Evolutionary conservation across 352 stramenopile species (phyloP).

Genomic region (Thalassiosira hispida): DNA sequence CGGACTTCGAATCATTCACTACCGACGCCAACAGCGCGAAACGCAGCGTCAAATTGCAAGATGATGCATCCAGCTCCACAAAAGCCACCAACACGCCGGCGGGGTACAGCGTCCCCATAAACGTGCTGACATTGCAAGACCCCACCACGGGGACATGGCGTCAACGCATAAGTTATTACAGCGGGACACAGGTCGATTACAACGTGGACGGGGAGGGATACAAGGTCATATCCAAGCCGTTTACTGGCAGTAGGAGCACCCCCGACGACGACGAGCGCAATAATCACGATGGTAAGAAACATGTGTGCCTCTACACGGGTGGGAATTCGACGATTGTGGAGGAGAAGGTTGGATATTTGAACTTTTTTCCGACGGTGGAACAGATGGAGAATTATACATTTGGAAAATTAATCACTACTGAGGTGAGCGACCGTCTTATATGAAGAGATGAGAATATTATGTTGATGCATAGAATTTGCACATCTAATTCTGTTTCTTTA

Average conservation of each 20-base stretch:
- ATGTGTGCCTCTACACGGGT: constrained; percentile 4
- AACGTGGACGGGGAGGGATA: constrained; percentile 28
- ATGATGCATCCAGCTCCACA: not conserved
- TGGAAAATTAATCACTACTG: constrained; percentile 21
- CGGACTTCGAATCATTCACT: not conserved
- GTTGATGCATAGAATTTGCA: too few relatives aligned
- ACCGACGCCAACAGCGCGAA: not conserved
- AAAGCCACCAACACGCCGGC: not conserved
- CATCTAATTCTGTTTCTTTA: constrained; percentile 3
- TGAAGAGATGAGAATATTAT: not conserved
- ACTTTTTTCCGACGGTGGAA: constrained; percentile 46
- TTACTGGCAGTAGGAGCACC: not conserved
- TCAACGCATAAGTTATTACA: constrained; percentile 36
- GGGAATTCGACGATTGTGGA: constrained; percentile 2
- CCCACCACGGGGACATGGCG: not conserved
- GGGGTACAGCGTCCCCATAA: constrained; percentile 40
- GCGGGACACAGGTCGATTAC: constrained; percentile 36
- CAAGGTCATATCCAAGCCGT: constrained; percentile 1
- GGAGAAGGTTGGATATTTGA: constrained; percentile 23
- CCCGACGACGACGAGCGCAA: constrained; percentile 1
- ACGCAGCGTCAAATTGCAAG: too few relatives aligned
- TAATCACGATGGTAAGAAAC: not conserved
- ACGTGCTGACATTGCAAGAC: constrained; percentile 29
- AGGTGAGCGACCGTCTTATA: constrained; percentile 9
- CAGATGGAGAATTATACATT: constrained; percentile 43